phyloP scores from a whole-genome alignment of 176 grass and related monocot genomes.

The Oryza officinalis region DNA sequence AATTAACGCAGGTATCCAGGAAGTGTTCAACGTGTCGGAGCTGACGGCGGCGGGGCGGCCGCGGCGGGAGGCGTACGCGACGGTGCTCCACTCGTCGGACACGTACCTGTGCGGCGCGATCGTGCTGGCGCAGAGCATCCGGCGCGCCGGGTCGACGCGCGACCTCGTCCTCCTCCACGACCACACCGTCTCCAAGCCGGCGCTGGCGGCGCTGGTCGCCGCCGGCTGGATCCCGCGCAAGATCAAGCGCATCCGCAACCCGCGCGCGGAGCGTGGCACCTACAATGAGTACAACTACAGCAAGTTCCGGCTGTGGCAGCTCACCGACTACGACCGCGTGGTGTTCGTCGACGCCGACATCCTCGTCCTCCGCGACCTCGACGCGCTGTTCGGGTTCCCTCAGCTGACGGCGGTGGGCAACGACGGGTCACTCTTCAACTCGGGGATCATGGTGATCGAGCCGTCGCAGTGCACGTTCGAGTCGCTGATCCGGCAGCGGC shows the following conservation, averaged over 20 bases:
- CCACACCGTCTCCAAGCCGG: slow-evolving; percentile 55
- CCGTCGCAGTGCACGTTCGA: slow-evolving; percentile 83
- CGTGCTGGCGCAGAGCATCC: slow-evolving; percentile 88
- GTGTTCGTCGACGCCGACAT: slow-evolving; percentile 97
- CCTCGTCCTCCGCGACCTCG: slow-evolving; percentile 78
- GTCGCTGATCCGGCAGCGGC: slow-evolving; percentile 47
- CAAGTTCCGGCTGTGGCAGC: slow-evolving; percentile 99
- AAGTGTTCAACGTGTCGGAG: slow-evolving; percentile 37
- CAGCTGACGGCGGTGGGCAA: slow-evolving; percentile 83
- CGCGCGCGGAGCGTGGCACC: slow-evolving; percentile 56
- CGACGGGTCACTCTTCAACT: slow-evolving; percentile 82
- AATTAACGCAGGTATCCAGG: slow-evolving; percentile 42
- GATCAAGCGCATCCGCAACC: slow-evolving; percentile 87
- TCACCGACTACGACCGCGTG: slow-evolving; percentile 70
- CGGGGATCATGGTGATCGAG: slow-evolving; percentile 88
- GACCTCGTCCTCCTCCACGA: slow-evolving; percentile 91
- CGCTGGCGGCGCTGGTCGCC: slow-evolving; percentile 55
- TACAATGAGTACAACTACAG: slow-evolving; percentile 99
- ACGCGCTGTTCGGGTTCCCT: slow-evolving; percentile 80
- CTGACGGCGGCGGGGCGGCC: neutral
- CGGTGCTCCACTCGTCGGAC: slow-evolving; percentile 96
- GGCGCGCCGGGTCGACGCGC: slow-evolving; percentile 54
- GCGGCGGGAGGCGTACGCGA: slow-evolving; percentile 80
- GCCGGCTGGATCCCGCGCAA: slow-evolving; percentile 64
- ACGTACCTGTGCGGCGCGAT: slow-evolving; percentile 90